Conservation (phyloP, 2,329 filamentous ascomycete species). For the Trichoderma citrinoviride region DNA sequence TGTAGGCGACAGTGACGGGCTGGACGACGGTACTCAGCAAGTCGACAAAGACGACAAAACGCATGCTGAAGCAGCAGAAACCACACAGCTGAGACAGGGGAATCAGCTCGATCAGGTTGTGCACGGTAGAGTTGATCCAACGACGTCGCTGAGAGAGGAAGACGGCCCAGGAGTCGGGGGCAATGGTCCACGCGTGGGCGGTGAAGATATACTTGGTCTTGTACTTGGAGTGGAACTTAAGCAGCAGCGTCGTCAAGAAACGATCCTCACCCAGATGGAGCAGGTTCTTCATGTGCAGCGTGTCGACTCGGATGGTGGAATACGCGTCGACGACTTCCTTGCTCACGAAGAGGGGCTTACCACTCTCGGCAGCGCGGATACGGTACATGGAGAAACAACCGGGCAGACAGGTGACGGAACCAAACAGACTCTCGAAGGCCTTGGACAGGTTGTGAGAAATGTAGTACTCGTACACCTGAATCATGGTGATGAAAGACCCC, state of each 20-base stretch:
- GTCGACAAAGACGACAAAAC: constrained; percentile 94
- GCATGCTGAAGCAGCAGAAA: constrained; percentile 99
- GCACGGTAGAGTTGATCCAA: constrained; percentile 99
- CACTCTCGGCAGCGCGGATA: constrained; percentile 87
- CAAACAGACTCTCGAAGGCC: constrained; percentile 95
- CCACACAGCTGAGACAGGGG: constrained; percentile 91
- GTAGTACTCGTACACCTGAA: constrained; percentile 99
- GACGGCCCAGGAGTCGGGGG: constrained; percentile 88
- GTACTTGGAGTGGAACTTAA: constrained; percentile 90
- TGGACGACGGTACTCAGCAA: constrained; percentile 88
- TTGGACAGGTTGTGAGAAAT: constrained; percentile 97
- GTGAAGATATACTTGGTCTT: constrained; percentile 97
- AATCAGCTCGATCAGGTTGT: constrained; percentile 95
- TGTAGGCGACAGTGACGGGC: constrained; percentile 86
- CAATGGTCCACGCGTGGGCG: constrained; percentile 95
- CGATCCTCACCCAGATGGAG: constrained; percentile 96
- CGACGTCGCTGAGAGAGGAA: constrained; percentile 98
- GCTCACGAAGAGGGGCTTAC: constrained; percentile 95
- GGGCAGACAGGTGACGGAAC: constrained; percentile 93
- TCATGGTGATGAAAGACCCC: constrained; percentile 93
- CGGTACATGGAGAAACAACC: constrained; percentile 99
- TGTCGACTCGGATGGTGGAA: constrained; percentile 91
- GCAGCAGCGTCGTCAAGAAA: constrained; percentile 88
- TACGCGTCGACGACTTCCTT: constrained; percentile 87
- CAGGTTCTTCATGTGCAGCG: constrained; percentile 97